These are phyloP conservation scores for Ascochyta clinopodiicola DNA, from an alignment of 2,329 filamentous ascomycete genomes.

Conservation along the genomic window DNA sequence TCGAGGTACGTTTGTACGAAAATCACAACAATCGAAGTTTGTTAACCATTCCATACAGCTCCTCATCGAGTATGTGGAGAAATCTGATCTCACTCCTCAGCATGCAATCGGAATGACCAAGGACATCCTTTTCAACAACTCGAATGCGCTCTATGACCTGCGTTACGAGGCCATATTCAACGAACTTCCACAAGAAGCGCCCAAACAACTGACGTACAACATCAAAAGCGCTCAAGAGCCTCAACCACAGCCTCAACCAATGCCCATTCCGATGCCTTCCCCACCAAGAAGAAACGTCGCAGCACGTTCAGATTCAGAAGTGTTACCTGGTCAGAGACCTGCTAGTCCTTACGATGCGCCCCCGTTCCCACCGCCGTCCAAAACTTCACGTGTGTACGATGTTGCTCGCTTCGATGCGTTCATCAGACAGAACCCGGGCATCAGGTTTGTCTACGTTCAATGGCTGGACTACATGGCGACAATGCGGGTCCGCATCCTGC, in stretches of 20 bases:
- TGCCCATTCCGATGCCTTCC: slow-evolving; percentile 16
- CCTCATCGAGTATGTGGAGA: slow-evolving; percentile 70
- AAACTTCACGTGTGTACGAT: slow-evolving; percentile 43
- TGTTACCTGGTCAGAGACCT: slow-evolving; percentile 11
- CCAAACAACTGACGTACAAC: slow-evolving; percentile 35
- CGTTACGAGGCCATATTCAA: slow-evolving; percentile 50
- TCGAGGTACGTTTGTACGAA: slow-evolving; percentile 59
- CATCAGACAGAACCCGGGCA: slow-evolving; percentile 56
- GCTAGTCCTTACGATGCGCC: slow-evolving; percentile 25
- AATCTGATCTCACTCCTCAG: slow-evolving; percentile 64
- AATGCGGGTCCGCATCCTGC: slow-evolving; percentile 70
- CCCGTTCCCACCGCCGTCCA: slow-evolving; percentile 39
- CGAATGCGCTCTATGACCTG: slow-evolving; percentile 76
- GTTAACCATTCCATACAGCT: slow-evolving; percentile 54
- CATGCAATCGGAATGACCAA: slow-evolving; percentile 70
- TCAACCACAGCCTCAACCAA: slow-evolving; percentile 1
- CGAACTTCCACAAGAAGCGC: slow-evolving; percentile 27
- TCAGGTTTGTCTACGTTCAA: slow-evolving; percentile 74
- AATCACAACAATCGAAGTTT: not conserved
- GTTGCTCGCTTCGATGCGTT: slow-evolving; percentile 55
- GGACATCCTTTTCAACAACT: slow-evolving; percentile 77
- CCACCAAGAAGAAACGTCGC: not conserved
- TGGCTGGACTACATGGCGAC: slow-evolving; percentile 82
- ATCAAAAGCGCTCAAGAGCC: slow-evolving; percentile 18
- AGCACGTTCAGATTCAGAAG: not conserved